Percentiles rank a stretch among this genome's conserved stretches.
Evolutionary conservation across 139 green algal genomes (phyloP).

Genomic region (Tetradesmus lagerheimii): DNA sequence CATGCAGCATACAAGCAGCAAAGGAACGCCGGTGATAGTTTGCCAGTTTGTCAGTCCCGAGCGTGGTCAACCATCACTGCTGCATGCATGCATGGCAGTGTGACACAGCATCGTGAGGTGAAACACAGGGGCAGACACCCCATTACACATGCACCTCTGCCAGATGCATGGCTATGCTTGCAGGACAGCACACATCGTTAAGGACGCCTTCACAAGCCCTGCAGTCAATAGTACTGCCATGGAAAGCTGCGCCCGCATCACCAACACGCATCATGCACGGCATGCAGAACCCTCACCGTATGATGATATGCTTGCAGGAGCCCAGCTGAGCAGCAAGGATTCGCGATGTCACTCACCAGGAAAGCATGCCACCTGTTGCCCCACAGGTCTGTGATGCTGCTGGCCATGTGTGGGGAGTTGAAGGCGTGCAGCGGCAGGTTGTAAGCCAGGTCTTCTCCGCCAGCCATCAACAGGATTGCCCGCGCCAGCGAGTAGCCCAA

Average conservation of each 20-base stretch:
- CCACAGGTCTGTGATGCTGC: conserved; percentile 11
- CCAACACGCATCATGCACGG: too few species aligned
- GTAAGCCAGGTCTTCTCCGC: background rate
- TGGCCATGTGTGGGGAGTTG: background rate
- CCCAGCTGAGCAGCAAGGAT: background rate
- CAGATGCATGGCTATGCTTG: too few species aligned
- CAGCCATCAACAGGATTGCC: background rate
- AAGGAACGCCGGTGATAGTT: background rate
- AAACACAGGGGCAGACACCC: too few species aligned
- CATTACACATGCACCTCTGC: too few species aligned
- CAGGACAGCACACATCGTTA: too few species aligned
- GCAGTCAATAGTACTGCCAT: background rate
- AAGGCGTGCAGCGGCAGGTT: background rate
- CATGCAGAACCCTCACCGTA: background rate
- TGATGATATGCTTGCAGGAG: background rate
- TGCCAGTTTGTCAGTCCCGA: background rate
- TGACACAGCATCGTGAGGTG: too few species aligned
- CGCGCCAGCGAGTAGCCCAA: background rate
- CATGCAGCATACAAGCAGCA: background rate
- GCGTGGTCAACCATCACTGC: too few species aligned
- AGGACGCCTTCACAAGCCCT: too few species aligned
- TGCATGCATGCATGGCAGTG: too few species aligned
- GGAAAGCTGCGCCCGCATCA: too few species aligned
- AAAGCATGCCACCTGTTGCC: conserved; percentile 27
- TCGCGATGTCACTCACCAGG: background rate